Base-by-base conservation (phyloP, 2,329 filamentous ascomycete species). In the Massarina eburnea region DNA sequence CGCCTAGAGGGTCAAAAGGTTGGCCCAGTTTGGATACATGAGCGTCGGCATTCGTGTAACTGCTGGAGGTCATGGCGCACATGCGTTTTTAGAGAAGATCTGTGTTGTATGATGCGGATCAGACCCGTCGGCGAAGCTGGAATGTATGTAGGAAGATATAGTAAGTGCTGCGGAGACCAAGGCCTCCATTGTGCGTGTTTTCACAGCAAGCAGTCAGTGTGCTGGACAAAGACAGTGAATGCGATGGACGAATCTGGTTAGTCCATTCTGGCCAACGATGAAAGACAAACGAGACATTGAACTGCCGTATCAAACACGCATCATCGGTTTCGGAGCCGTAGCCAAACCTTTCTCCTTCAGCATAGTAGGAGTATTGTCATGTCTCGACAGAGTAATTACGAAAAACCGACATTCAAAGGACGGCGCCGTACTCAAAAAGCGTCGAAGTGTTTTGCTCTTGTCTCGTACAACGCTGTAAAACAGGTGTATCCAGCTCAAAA, bases 341-440 rank as follows among this genome's bases (percentile, higher is more conserved):
- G n/a, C n/a, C n/a, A n/a, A n/a, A n/a, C n/a, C n/a, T n/a, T n/a
- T n/a, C n/a, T n/a, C n/a, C n/a, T n/a, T n/a, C n/a, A n/a, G n/a
- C n/a, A n/a, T n/a, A n/a, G n/a, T n/a, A n/a, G n/a, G n/a, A n/a
- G n/a, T n/a, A n/a, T n/a, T 26, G 17, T 6, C 5, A 62, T 70
- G 64, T 70, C 53, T 57, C 64, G 64, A 69, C 65, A 49, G 58
- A 68, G 66, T 61, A 70, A 70, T 70, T 70, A 69, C 67, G 57
- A 61, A 64, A 46, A 54, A 49, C 55, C 65, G 58, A 57, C 61
- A 65, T 56, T 49, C 39, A 41, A 22, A 34, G 59, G 51, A 55
- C 61, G 65, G 64, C 48, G 54, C 55, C 66, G 67, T 69, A 71
- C 67, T 71, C 67, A 71, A 71, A 68, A 58, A 68, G 67, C 59